Conservation (phyloP, 2,329 filamentous ascomycete genomes). For the Dothiorella sarmentorum region DNA sequence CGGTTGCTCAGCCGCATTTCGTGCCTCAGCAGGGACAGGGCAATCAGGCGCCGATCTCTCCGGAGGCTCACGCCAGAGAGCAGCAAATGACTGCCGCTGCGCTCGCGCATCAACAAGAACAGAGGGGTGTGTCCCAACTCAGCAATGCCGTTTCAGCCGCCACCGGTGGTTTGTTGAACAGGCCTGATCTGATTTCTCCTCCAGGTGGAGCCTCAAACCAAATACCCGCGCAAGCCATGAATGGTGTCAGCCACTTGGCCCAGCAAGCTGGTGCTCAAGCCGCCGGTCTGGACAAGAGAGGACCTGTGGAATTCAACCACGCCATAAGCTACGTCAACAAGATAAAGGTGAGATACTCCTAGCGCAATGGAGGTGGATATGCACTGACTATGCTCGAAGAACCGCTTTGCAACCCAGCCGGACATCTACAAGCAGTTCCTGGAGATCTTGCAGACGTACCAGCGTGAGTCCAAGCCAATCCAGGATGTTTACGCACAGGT, state of each 20-base stretch:
- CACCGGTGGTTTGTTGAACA: conserved; percentile 44
- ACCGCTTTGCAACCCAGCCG: conserved; percentile 91
- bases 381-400: conserved; percentile 52
- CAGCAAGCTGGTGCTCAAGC: conserved; percentile 49
- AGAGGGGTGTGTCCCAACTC: conserved; percentile 62
- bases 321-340: conserved; percentile 99
- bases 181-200: conserved; percentile 39
- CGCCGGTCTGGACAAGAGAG: conserved; percentile 71
- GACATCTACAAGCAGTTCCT: conserved; percentile 99
- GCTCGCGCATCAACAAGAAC: conserved; percentile 59
- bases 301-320: conserved; percentile 97
- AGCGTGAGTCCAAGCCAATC: conserved; percentile 95
- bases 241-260: conserved; percentile 51
- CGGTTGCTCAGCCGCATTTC: conserved; percentile 39
- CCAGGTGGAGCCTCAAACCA: conserved; percentile 45
- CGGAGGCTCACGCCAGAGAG: conserved; percentile 31
- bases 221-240: conserved; percentile 57
- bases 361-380: not conserved
- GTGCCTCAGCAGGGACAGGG: conserved; percentile 33
- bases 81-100: conserved; percentile 40
- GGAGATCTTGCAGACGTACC: conserved; percentile 96
- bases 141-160: conserved; percentile 63
- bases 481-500: conserved; percentile 98
- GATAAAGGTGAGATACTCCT: conserved; percentile 73
- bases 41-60: conserved; percentile 35